phyloP scores from a whole-genome alignment of 345 rosid genomes.

The Salix dunnii region DNA sequence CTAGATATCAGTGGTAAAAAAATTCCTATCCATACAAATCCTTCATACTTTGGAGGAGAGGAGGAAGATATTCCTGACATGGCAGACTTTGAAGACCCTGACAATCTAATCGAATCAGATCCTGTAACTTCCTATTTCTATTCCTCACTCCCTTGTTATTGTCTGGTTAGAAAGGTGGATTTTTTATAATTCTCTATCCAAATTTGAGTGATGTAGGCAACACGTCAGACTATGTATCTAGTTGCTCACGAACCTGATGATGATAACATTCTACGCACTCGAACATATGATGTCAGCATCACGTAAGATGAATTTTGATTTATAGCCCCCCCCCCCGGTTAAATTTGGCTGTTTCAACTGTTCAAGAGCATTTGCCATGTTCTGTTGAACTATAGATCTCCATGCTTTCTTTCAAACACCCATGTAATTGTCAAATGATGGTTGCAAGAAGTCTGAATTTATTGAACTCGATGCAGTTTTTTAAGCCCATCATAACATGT shows the following conservation, averaged over 20 bases:
- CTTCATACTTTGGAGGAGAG: slow-evolving; percentile 73
- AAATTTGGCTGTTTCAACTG: not conserved
- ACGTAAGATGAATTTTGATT: slow-evolving; percentile 52
- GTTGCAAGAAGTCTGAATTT: not conserved
- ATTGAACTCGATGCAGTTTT: not conserved
- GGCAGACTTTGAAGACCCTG: slow-evolving; percentile 78
- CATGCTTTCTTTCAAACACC: not conserved
- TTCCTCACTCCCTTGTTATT: not conserved
- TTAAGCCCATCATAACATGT: slow-evolving; percentile 4
- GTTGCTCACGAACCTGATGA: slow-evolving; percentile 91
- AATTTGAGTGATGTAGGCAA: slow-evolving; percentile 54
- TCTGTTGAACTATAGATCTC: not conserved
- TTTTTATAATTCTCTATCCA: not conserved
- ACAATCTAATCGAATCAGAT: slow-evolving; percentile 67
- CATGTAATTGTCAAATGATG: not conserved
- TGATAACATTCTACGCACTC: slow-evolving; percentile 83
- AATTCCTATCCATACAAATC: slow-evolving; percentile 54
- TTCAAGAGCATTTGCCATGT: not conserved
- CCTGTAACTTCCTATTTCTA: slow-evolving; percentile 41
- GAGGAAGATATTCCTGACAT: slow-evolving; percentile 95
- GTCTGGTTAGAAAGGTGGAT: not conserved
- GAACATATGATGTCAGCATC: slow-evolving; percentile 97
- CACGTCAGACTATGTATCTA: slow-evolving; percentile 62
- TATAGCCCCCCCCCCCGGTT: no score
- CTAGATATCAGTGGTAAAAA: slow-evolving; percentile 53